Percentiles rank a stretch among this genome's conserved stretches.
phyloP scores from a whole-genome alignment of 805 yeast species.

The Yarrowia osloensis region DNA sequence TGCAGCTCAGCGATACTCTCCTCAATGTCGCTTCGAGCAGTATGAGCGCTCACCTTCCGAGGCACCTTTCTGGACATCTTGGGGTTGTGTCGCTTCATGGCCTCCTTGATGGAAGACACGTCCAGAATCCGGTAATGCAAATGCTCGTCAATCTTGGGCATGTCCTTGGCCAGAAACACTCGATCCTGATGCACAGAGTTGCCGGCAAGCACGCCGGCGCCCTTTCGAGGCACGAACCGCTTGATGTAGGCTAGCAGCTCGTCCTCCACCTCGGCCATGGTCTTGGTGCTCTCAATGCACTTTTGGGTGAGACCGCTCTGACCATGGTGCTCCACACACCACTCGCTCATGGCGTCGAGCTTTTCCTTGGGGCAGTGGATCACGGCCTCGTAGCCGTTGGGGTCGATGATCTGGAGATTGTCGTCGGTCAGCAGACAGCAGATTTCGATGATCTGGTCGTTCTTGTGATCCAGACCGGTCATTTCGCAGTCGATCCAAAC shows the following conservation, averaged over 20 bases:
- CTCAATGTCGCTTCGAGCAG: conserved; percentile 83
- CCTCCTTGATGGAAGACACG: conserved; percentile 83
- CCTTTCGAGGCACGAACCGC: conserved; percentile 53
- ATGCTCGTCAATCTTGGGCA: conserved; percentile 65
- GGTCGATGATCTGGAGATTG: conserved; percentile 67
- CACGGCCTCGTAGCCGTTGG: conserved; percentile 76
- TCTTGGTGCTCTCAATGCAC: conserved; percentile 57
- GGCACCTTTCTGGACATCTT: conserved; percentile 59
- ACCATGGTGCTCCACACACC: conserved; percentile 1
- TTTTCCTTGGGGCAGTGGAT: conserved; percentile 64
- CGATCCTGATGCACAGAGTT: conserved; percentile 92
- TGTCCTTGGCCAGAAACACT: conserved; percentile 76
- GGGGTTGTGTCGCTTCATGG: conserved; percentile 76
- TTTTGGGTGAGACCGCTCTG: conserved; percentile 70
- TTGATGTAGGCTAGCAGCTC: conserved; percentile 66
- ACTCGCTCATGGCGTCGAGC: conserved; percentile 39
- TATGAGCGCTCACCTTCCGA: conserved; percentile 68
- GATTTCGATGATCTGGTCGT: conserved; percentile 87
- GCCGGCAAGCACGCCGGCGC: conserved; percentile 80
- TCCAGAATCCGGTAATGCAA: conserved; percentile 81
- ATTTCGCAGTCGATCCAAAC: conserved; percentile 99
- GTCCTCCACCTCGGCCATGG: conserved; percentile 60
- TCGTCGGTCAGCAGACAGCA: conserved; percentile 91
- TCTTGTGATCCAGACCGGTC: conserved; percentile 86
- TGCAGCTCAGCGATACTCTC: conserved; percentile 84